A percentile compares a stretch with the other conserved stretches of the same genome.
Conservation (phyloP, 1,139 yeast genomes). For the Candida albicans region DNA sequence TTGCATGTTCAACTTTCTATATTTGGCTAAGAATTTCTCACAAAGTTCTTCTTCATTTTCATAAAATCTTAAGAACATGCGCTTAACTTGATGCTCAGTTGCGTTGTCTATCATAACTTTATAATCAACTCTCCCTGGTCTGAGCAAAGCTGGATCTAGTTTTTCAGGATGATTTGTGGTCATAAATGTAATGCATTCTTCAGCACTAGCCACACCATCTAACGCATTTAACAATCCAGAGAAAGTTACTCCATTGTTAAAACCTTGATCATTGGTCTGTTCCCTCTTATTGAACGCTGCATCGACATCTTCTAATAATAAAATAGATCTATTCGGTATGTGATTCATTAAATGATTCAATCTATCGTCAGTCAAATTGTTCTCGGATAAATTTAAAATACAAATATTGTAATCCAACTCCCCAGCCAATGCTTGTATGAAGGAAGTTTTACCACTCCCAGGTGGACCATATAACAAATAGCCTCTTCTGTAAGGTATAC, state of each 20-base stretch:
- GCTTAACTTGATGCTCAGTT: constrained; percentile 69
- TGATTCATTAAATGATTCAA: constrained; percentile 94
- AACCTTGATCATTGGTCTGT: constrained; percentile 76
- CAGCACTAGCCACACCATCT: constrained; percentile 99
- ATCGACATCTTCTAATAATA: constrained; percentile 89
- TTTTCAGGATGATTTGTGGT: constrained; percentile 96
- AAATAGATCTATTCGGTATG: constrained; percentile 84
- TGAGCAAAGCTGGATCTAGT: constrained; percentile 76
- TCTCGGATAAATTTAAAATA: constrained; percentile 84
- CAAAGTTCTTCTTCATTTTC: constrained; percentile 64
- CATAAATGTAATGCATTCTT: constrained; percentile 95
- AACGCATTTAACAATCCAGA: constrained; percentile 90
- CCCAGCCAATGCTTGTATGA: constrained; percentile 95
- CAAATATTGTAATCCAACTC: constrained; percentile 95
- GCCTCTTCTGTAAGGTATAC: constrained; percentile 96
- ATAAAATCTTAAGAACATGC: constrained; percentile 88
- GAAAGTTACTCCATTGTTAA: constrained; percentile 84
- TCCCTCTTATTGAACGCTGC: constrained; percentile 89
- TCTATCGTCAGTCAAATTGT: constrained; percentile 89
- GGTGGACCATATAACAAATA: constrained; percentile 96
- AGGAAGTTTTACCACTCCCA: constrained; percentile 95
- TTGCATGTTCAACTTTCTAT: constrained; percentile 50
- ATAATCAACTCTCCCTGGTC: constrained; percentile 95
- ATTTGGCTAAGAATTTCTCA: constrained; percentile 57
- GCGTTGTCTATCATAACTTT: constrained; percentile 86